phyloP scores from a whole-genome alignment of 257 asterid species.

The Solanum stenotomum region DNA sequence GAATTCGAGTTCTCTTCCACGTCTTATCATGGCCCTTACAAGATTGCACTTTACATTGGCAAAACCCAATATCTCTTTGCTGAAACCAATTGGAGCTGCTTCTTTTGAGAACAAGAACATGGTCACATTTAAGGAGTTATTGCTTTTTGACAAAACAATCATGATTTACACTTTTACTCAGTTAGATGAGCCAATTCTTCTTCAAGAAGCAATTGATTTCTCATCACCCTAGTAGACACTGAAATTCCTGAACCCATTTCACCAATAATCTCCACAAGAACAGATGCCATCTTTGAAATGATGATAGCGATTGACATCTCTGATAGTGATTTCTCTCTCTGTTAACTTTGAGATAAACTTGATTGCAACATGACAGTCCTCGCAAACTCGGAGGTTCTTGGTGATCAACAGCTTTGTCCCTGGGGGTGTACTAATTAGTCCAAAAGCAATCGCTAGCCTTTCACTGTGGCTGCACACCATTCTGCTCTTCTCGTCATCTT shows the following conservation, averaged over 20 bases:
- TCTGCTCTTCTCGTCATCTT: constrained; percentile 44
- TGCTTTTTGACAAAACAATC: background rate
- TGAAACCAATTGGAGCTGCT: background rate
- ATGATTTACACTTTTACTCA: background rate
- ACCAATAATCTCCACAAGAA: constrained; percentile 55
- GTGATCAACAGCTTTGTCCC: constrained; percentile 43
- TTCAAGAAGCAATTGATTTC: background rate
- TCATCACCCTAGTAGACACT: background rate
- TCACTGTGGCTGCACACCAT: constrained; percentile 48
- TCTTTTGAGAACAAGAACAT: background rate
- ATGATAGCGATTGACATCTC: constrained; percentile 61
- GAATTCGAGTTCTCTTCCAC: background rate
- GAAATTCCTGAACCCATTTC: constrained; percentile 7
- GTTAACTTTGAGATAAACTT: constrained; percentile 43
- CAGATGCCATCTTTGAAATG: constrained; percentile 52
- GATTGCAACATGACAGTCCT: constrained; percentile 56
- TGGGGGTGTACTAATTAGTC: constrained; percentile 44
- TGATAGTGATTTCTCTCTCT: constrained; percentile 35
- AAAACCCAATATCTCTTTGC: background rate
- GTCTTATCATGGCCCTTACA: background rate
- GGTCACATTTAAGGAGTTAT: background rate
- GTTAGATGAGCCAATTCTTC: background rate
- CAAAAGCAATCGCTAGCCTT: constrained; percentile 56
- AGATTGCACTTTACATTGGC: background rate
- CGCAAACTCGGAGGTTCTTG: constrained; percentile 51